Conservation (phyloP, 169 alveolate species). For the Babesia bovis region DNA sequence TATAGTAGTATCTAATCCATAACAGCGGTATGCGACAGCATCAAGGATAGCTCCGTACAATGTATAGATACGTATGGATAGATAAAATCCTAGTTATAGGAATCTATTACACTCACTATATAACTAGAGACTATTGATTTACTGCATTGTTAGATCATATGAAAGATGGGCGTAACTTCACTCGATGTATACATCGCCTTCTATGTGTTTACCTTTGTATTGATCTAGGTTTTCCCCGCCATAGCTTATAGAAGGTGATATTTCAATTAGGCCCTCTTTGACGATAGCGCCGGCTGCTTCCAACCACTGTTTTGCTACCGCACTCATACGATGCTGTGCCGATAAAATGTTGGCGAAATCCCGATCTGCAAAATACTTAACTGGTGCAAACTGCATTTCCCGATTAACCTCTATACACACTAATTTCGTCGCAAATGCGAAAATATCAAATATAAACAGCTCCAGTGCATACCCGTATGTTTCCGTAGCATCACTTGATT, state of each 20-base stretch:
- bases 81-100: too few relatives aligned
- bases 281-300: slow-evolving; percentile 18
- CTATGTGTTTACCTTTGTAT: slow-evolving; percentile 23
- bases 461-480: slow-evolving; percentile 69
- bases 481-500: slow-evolving; percentile 4
- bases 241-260: slow-evolving; percentile 41
- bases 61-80: too few relatives aligned
- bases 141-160: not conserved
- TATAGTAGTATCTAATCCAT: too few relatives aligned
- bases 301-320: slow-evolving; percentile 34
- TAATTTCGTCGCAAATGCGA: slow-evolving; percentile 63
- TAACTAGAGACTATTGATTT: not conserved
- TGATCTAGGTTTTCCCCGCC: slow-evolving; percentile 45
- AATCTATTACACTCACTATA: too few relatives aligned
- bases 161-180: too few relatives aligned
- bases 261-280: slow-evolving; percentile 43
- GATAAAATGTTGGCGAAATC: slow-evolving; percentile 25
- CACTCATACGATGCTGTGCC: slow-evolving; percentile 54
- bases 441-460: slow-evolving; percentile 73
- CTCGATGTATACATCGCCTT: slow-evolving; percentile 42
- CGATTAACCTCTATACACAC: slow-evolving; percentile 55
- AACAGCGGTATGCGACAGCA: too few relatives aligned
- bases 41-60: too few relatives aligned
- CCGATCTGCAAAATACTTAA: slow-evolving; percentile 32
- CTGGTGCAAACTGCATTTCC: slow-evolving; percentile 47